A percentile compares a stretch with the other conserved stretches of the same genome.
These are phyloP conservation scores for Geum urbanum DNA, from an alignment of 306 rosid genomes.

Conservation along the genomic window DNA sequence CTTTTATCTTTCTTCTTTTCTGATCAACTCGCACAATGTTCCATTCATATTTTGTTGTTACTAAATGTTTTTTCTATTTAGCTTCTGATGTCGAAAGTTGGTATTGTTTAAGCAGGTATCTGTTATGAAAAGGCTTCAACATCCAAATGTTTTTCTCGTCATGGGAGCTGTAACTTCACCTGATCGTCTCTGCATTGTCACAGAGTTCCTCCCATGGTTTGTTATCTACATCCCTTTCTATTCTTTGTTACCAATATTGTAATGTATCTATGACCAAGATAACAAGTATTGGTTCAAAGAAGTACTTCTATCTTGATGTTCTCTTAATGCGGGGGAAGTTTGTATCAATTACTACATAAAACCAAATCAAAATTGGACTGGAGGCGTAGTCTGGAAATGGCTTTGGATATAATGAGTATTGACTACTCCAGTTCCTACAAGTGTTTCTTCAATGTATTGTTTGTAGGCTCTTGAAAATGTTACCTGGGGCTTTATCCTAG, in stretches of 20 bases:
- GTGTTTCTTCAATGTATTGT: too few relatives aligned
- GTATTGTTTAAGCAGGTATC: constrained; percentile 51
- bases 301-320: constrained; percentile 19
- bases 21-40: too few relatives aligned
- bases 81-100: too few relatives aligned
- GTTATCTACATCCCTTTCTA: constrained; percentile 17
- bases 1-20: too few relatives aligned
- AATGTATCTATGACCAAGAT: too few relatives aligned
- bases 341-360: constrained; percentile 82
- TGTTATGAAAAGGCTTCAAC: constrained; percentile 90
- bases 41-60: too few relatives aligned
- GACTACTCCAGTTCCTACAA: neutral
- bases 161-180: constrained; percentile 99
- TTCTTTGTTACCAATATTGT: constrained; percentile 18
- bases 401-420: constrained; percentile 88
- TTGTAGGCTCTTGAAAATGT: too few relatives aligned
- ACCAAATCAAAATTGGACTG: constrained; percentile 77
- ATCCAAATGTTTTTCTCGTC: constrained; percentile 87
- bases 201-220: constrained; percentile 97
- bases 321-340: constrained; percentile 71
- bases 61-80: too few relatives aligned
- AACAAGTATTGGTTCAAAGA: too few relatives aligned
- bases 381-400: constrained; percentile 90
- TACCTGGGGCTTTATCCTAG: too few relatives aligned
- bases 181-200: constrained; percentile 84